Evolutionary conservation across 345 rosid species (phyloP), one percentile per base, ranked within the genome.

Genomic region (Eucalyptus pauciflora): DNA sequence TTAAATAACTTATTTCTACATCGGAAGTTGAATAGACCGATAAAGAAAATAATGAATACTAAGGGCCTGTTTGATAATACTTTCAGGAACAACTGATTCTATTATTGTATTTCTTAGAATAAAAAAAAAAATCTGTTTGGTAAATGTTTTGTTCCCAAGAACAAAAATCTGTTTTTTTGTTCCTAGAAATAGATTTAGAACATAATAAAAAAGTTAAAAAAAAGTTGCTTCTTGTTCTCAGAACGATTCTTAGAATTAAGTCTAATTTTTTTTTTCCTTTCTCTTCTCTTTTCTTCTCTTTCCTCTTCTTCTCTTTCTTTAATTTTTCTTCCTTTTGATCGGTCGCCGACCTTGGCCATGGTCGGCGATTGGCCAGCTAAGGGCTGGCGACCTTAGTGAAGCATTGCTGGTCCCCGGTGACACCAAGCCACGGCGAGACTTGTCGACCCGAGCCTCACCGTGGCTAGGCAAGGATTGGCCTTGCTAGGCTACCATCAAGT

Each of bases 291-390:
- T 50, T 14, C 51, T 50, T 13, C 7, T 7, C 4, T 52, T 52
- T 52, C 24, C 10, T 18, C 3, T 3, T 3, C 1, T 17, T 52
- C 24, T 52, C 8, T 8, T 18, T 52, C 56, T 18, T 52, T 52
- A 17, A 0, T 49, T 12, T 14, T 49, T 49, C 50, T 11, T 49
- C 5, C 9, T 45, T 49, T 49, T 49, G 50, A 52, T 18, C 0
- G 4, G 4, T 52, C 2, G 9, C 0, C 0, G 0, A 0, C 2
- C 24, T 52, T 0, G 10, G 4, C 24, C 4, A 52, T 18, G 58
- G 58, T 18, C 0, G 10, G 2, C 54, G 1, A 51, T 51, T 1
- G 4, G 54, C 1, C 4, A 51, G 0, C 7, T 3, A 1, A 16
- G 54, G 22, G 54, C 0, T 51, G 4, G 54, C 0, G 2, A 51